Evolutionary conservation across 306 rosid species (phyloP).

Genomic region (Prunus armeniaca): DNA sequence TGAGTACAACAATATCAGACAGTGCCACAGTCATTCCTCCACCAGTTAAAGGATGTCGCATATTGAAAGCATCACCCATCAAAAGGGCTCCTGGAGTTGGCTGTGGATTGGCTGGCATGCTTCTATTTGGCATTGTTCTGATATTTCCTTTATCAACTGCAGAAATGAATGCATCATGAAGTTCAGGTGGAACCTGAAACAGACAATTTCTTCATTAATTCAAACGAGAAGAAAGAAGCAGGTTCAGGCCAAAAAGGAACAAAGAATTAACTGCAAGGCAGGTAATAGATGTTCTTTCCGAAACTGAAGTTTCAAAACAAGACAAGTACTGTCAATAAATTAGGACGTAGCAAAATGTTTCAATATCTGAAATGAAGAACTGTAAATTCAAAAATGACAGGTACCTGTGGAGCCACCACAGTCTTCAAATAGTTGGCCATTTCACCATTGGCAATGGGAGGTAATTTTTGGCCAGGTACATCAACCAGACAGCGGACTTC

Average conservation of each 20-base stretch:
- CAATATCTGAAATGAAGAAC: background rate
- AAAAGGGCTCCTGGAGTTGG: slow-evolving; percentile 60
- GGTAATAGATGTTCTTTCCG: no score
- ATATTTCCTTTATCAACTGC: slow-evolving; percentile 48
- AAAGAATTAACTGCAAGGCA: background rate
- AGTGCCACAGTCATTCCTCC: slow-evolving; percentile 76
- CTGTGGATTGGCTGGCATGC: slow-evolving; percentile 49
- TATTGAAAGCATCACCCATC: slow-evolving; percentile 69
- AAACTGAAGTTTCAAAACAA: no score
- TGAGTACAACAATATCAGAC: slow-evolving; percentile 53
- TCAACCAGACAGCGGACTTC: slow-evolving; percentile 58
- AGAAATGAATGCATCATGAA: slow-evolving; percentile 48
- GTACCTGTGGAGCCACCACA: slow-evolving; percentile 61
- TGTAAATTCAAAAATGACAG: background rate
- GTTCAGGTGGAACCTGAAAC: slow-evolving; percentile 45
- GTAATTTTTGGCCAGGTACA: slow-evolving; percentile 52
- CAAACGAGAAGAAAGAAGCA: slow-evolving; percentile 6
- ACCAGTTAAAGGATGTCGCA: slow-evolving; percentile 64
- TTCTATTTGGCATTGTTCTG: slow-evolving; percentile 51
- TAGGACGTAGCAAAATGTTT: background rate
- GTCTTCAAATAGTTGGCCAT: slow-evolving; percentile 51
- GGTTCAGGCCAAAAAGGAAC: slow-evolving; percentile 1
- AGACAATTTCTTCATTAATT: slow-evolving; percentile 10
- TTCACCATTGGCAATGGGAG: slow-evolving; percentile 41
- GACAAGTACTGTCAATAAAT: background rate